Evolutionary conservation across 2,329 filamentous ascomycete genomes (phyloP).

Genomic region (Monilinia fructigena): DNA sequence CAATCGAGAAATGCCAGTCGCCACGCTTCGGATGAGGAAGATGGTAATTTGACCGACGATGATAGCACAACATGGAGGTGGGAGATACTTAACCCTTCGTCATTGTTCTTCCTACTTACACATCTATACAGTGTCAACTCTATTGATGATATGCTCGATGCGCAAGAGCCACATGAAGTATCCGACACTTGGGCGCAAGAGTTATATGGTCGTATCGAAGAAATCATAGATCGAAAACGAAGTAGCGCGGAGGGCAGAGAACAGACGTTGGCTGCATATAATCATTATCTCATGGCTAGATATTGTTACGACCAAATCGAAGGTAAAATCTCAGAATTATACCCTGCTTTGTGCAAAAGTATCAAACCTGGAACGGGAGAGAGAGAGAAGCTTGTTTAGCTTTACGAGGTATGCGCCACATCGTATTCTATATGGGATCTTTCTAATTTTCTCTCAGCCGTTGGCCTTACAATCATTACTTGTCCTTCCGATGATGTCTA

Average conservation of each 20-base stretch:
- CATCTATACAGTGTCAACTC: constrained; percentile 21
- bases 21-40: constrained; percentile 54
- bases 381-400: constrained; percentile 61
- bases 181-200: constrained; percentile 51
- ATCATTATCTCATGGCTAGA: constrained; percentile 58
- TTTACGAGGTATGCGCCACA: constrained; percentile 49
- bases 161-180: constrained; percentile 50
- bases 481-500: constrained; percentile 60
- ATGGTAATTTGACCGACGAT: constrained; percentile 51
- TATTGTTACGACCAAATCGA: constrained; percentile 61
- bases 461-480: constrained; percentile 63
- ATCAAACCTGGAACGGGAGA: constrained; percentile 62
- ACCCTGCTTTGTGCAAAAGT: constrained; percentile 60
- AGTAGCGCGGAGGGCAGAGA: constrained; percentile 64
- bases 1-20: constrained; percentile 50
- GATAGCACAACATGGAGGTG: constrained; percentile 52
- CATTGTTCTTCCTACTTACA: constrained; percentile 1
- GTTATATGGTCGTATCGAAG: constrained; percentile 58
- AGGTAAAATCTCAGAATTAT: constrained; percentile 52
- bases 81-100: constrained; percentile 3
- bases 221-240: constrained; percentile 67
- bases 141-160: constrained; percentile 41
- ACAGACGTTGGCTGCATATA: constrained; percentile 56
- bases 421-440: not conserved
- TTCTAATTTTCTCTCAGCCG: constrained; percentile 44